Evolutionary conservation across 768 basidiomycete genomes (phyloP).

Genomic region (Cystobasidium tubakii): DNA sequence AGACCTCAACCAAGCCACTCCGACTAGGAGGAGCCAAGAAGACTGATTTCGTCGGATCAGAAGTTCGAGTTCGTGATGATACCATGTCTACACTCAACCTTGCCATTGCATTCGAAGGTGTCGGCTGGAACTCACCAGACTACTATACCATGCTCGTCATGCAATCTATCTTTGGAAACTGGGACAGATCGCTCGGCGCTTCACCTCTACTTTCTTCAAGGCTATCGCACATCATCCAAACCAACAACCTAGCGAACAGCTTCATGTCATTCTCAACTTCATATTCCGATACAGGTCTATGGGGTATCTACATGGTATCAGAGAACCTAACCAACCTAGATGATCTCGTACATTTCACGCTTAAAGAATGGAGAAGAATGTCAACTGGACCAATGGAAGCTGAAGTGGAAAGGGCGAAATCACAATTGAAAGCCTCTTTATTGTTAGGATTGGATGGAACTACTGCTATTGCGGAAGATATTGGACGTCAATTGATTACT

Average conservation of each 20-base stretch:
- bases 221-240: conserved; percentile 81
- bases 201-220: conserved; percentile 82
- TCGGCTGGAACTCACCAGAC: conserved; percentile 94
- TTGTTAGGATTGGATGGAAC: conserved; percentile 89
- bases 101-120: conserved; percentile 95
- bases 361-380: conserved; percentile 95
- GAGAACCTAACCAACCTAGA: conserved; percentile 93
- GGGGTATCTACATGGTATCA: conserved; percentile 95
- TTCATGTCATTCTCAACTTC: conserved; percentile 99
- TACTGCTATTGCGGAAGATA: conserved; percentile 93
- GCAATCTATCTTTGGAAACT: conserved; percentile 97
- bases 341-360: conserved; percentile 85
- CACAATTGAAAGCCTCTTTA: conserved; percentile 91
- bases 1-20: conserved; percentile 78
- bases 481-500: conserved; percentile 94
- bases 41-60: conserved; percentile 81
- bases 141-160: conserved; percentile 99
- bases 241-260: conserved; percentile 93
- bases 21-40: conserved; percentile 71
- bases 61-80: conserved; percentile 93
- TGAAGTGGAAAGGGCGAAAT: conserved; percentile 96
- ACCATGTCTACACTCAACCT: conserved; percentile 80
- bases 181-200: conserved; percentile 92
- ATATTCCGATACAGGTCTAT: conserved; percentile 96
- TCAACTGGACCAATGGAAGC: conserved; percentile 71